Percentiles rank a stretch among this genome's conserved stretches.
Conservation (phyloP, 202 grass and related monocot genomes). For the Zoysia matrella region DNA sequence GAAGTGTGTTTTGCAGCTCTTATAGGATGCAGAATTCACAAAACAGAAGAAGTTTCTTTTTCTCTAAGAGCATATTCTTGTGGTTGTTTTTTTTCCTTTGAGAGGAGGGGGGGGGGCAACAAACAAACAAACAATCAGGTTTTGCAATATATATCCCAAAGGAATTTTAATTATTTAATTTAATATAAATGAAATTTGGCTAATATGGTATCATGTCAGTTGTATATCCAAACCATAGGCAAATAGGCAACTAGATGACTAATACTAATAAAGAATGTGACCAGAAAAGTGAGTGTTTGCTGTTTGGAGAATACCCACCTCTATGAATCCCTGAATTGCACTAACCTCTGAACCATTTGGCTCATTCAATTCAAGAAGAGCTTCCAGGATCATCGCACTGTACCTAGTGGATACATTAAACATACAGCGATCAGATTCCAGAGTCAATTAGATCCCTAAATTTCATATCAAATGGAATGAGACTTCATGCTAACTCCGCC, state of each 20-base stretch:
- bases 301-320: slow-evolving; percentile 50
- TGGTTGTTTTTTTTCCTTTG: not conserved
- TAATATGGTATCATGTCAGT: slow-evolving; percentile 1
- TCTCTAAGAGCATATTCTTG: slow-evolving; percentile 3
- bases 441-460: slow-evolving; percentile 7
- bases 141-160: too few species aligned
- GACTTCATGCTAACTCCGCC: not conserved
- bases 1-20: slow-evolving; percentile 11
- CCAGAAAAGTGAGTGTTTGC: slow-evolving; percentile 16
- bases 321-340: slow-evolving; percentile 66
- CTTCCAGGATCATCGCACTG: slow-evolving; percentile 80
- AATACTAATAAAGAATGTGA: slow-evolving; percentile 28
- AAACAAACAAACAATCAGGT: too few species aligned
- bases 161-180: not conserved
- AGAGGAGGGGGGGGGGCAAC: too few species aligned
- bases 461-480: slow-evolving; percentile 14
- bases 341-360: slow-evolving; percentile 77
- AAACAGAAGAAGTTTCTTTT: slow-evolving; percentile 29
- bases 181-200: not conserved
- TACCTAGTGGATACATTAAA: slow-evolving; percentile 65
- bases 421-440: slow-evolving; percentile 30
- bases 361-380: slow-evolving; percentile 73
- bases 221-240: slow-evolving; percentile 8
- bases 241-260: not conserved
- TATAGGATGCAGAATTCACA: slow-evolving; percentile 27